Conservation (phyloP, 257 asterid genomes). For the Gentiana dahurica region DNA sequence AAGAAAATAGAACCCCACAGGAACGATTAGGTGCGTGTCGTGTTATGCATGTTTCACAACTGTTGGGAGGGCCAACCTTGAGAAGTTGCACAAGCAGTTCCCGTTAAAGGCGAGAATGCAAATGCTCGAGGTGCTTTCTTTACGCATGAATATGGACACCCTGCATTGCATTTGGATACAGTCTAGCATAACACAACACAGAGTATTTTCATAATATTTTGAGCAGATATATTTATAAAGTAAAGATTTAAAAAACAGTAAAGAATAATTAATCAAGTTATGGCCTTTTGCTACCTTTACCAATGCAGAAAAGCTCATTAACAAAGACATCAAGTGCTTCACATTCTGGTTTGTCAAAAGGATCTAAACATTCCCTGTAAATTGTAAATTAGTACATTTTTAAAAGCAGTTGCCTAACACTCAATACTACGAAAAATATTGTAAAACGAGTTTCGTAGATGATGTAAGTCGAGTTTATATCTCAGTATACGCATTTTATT, state of each 20-base stretch:
- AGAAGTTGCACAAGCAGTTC: slow-evolving; percentile 59
- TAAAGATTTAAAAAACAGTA: too few relatives aligned
- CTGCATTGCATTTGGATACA: slow-evolving; percentile 27
- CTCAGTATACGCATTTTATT: too few relatives aligned
- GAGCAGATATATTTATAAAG: too few relatives aligned
- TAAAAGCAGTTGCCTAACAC: too few relatives aligned
- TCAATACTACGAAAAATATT: too few relatives aligned
- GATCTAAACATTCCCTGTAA: slow-evolving; percentile 76
- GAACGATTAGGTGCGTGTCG: neutral
- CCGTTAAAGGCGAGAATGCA: slow-evolving; percentile 50
- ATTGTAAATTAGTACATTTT: too few relatives aligned
- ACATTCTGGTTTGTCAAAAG: slow-evolving; percentile 86
- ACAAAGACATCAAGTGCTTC: slow-evolving; percentile 84
- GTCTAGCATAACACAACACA: too few relatives aligned
- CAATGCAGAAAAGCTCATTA: slow-evolving; percentile 66
- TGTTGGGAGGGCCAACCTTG: slow-evolving; percentile 42
- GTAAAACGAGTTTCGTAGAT: too few relatives aligned
- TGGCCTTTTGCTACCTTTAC: slow-evolving; percentile 41
- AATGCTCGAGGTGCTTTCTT: slow-evolving; percentile 74
- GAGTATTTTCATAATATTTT: too few relatives aligned
- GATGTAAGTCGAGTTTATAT: too few relatives aligned
- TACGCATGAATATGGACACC: slow-evolving; percentile 83
- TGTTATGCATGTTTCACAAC: neutral
- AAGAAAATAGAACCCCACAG: neutral
- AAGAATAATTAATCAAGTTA: too few relatives aligned